These are phyloP conservation scores for Chaetomium olivaceum DNA, from an alignment of 2,329 filamentous ascomycete species.

Conservation along the genomic window DNA sequence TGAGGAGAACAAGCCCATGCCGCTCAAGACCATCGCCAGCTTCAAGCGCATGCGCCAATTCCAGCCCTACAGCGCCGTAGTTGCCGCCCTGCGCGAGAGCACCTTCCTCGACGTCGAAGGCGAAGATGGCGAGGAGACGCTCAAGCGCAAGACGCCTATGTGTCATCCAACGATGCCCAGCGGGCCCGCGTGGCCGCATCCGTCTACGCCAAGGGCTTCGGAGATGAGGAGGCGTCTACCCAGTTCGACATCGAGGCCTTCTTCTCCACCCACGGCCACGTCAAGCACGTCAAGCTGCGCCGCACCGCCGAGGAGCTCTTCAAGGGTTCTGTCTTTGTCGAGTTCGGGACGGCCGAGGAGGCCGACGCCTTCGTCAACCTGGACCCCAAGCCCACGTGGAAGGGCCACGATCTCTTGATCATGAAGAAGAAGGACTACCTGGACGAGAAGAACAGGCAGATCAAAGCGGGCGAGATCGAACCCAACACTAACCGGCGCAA, in stretches of 20 bases:
- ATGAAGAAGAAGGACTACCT: constrained; percentile 89
- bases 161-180: constrained; percentile 59
- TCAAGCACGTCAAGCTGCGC: constrained; percentile 83
- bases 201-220: constrained; percentile 94
- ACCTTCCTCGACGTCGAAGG: constrained; percentile 71
- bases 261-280: constrained; percentile 76
- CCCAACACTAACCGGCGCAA: constrained; percentile 51
- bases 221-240: constrained; percentile 75
- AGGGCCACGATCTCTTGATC: constrained; percentile 75
- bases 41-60: constrained; percentile 98
- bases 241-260: constrained; percentile 95
- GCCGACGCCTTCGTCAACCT: constrained; percentile 77
- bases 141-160: constrained; percentile 77
- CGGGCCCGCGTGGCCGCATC: constrained; percentile 67
- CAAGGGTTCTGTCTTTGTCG: constrained; percentile 96
- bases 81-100: constrained; percentile 80
- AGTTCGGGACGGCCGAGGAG: constrained; percentile 78
- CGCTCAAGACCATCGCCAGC: constrained; percentile 72
- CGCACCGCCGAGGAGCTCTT: constrained; percentile 72
- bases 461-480: constrained; percentile 68
- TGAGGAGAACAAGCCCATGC: constrained; percentile 76
- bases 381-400: constrained; percentile 81
- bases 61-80: constrained; percentile 80
- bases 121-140: constrained; percentile 67
- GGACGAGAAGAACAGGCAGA: constrained; percentile 71